Base-by-base conservation (phyloP, 768 basidiomycete species). In the Mycena alexandri region DNA sequence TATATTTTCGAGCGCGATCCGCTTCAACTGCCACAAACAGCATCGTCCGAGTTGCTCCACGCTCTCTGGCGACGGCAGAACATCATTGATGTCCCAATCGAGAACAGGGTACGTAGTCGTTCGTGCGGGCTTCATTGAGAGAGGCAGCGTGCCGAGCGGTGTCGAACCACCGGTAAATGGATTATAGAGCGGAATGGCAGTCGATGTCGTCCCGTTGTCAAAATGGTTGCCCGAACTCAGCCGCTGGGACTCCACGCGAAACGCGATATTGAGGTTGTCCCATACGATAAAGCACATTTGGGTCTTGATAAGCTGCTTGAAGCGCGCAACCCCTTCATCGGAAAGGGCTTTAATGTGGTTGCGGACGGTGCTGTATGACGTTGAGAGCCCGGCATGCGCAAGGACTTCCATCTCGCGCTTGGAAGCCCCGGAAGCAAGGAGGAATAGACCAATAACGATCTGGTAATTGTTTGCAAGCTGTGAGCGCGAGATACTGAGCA, bases 241-340 rank as follows among this genome's bases (percentile, higher is more conserved):
- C 3, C 77, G 71, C 55, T 77, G 75, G 36, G 75, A 67, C 10
- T 52, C 68, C 21, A 79, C 76, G 3, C 66, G 68, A 51, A 74
- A 75, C 1, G 75, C 72, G 42, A 78, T 76, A 63, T 77, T 77
- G 25, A 77, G 33, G 61, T 78, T 79, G 59, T 79, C 77, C 76
- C 77, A 79, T 12, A 75, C 69, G 22, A 76, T 46, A 16, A 48
- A 63, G 25, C 52, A 63, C 52, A 73, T 57, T 9, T 58, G 57
- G 25, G 72, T 72, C 24, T 68, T 17, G 2, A 69, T 64, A 29
- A 78, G 71, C n/a, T 57, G 38, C 56, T 72, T 70, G 25, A 78
- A 65, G n/a, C 21, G 48, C 22, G 19, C n/a, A 12, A 52, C 19
- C 3, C 47, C 60, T 34, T 61, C 60, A 2, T 24, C 11, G 0